These are phyloP conservation scores for Furcasterigmium furcatum DNA, from an alignment of 2,329 filamentous ascomycete genomes.

Conservation along the genomic window DNA sequence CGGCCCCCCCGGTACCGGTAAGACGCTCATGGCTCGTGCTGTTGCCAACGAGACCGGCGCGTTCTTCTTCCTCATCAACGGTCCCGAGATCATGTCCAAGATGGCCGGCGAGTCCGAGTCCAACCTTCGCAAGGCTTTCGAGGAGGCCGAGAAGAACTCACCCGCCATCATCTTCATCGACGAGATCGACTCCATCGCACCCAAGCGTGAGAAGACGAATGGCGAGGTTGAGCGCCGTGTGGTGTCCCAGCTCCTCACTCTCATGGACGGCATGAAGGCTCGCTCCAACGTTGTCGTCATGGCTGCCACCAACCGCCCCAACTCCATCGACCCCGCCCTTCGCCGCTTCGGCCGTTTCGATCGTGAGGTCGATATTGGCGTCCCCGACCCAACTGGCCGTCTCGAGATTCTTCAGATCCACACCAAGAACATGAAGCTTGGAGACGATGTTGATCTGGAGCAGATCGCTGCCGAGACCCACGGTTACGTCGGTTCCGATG, in stretches of 20 bases:
- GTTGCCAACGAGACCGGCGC: conserved; percentile 98
- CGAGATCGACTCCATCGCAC: conserved; percentile 98
- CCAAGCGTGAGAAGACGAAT: conserved; percentile 99
- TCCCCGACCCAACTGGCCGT: conserved; percentile 95
- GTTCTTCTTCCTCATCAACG: conserved; percentile 99
- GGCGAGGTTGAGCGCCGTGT: conserved; percentile 98
- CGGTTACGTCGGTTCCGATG: conserved; percentile 97
- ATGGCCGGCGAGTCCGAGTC: conserved; percentile 99
- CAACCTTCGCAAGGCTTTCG: conserved; percentile 97
- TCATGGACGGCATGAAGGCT: conserved; percentile 99
- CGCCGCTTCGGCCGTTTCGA: conserved; percentile 98
- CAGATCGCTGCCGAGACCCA: conserved; percentile 96
- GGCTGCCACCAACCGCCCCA: conserved; percentile 97
- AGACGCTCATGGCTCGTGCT: conserved; percentile 97
- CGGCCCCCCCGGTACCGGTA: conserved; percentile 97
- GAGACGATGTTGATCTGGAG: conserved; percentile 93
- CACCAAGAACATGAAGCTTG: conserved; percentile 99
- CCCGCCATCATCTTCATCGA: conserved; percentile 99
- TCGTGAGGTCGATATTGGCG: conserved; percentile 97
- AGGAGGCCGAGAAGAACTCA: conserved; percentile 99
- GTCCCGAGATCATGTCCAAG: conserved; percentile 99
- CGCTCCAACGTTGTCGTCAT: conserved; percentile 98
- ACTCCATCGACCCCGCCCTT: conserved; percentile 96
- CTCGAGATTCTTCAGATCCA: conserved; percentile 99
- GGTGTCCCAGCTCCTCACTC: conserved; percentile 89